A percentile compares a stretch with the other conserved stretches of the same genome.
Conservation (phyloP, 108 stramenopile species). For the Pseudonitzschia pungens region DNA sequence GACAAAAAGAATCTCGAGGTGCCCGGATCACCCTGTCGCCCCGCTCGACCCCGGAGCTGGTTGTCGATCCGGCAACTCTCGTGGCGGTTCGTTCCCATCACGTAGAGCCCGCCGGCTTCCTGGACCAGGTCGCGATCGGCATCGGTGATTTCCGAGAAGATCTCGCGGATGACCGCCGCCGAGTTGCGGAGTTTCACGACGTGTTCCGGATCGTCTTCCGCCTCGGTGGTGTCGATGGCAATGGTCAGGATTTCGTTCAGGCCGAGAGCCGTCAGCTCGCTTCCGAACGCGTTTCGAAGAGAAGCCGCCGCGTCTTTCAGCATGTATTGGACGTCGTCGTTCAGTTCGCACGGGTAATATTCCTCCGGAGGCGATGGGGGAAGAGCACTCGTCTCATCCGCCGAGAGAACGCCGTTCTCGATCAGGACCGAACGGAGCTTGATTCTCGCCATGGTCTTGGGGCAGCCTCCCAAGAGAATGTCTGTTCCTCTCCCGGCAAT, state of each 20-base stretch:
- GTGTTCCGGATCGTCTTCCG: slow-evolving; percentile 77
- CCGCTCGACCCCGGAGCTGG: slow-evolving; percentile 92
- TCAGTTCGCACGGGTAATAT: slow-evolving; percentile 74
- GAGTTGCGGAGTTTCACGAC: slow-evolving; percentile 80
- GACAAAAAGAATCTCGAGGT: slow-evolving; percentile 92
- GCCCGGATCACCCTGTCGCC: slow-evolving; percentile 95
- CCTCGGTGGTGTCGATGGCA: slow-evolving; percentile 90
- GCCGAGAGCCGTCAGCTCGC: slow-evolving; percentile 64
- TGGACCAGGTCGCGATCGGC: slow-evolving; percentile 85
- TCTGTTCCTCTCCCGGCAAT: slow-evolving; percentile 97
- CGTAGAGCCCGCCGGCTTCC: slow-evolving; percentile 88
- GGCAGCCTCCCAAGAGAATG: slow-evolving; percentile 92
- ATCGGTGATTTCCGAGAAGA: slow-evolving; percentile 61
- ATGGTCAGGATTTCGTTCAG: slow-evolving; percentile 87
- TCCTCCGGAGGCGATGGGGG: slow-evolving; percentile 74
- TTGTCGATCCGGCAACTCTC: slow-evolving; percentile 93
- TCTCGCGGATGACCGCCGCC: slow-evolving; percentile 69
- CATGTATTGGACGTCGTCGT: slow-evolving; percentile 60
- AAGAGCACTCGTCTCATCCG: slow-evolving; percentile 52
- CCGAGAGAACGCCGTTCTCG: slow-evolving; percentile 61
- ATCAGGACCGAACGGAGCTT: slow-evolving; percentile 66
- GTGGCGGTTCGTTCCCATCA: slow-evolving; percentile 95
- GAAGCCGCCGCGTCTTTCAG: slow-evolving; percentile 65
- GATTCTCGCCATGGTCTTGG: slow-evolving; percentile 86
- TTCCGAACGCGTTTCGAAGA: slow-evolving; percentile 61